Conservation (phyloP, 306 rosid species). For the Phaseolus lunatus region DNA sequence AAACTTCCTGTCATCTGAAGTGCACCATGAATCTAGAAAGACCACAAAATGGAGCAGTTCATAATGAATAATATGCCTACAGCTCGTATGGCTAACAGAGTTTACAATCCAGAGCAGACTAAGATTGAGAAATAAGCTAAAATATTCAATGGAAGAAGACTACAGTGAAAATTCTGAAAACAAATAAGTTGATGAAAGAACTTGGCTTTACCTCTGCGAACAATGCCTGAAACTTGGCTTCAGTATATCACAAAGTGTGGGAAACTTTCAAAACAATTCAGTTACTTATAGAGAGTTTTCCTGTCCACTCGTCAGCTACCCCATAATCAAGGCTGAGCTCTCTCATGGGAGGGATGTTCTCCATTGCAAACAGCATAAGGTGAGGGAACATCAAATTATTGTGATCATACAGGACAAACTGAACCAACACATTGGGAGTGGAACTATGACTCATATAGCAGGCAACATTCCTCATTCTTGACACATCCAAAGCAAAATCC, state of each 20-base stretch:
- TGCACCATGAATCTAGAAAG: slow-evolving; percentile 1
- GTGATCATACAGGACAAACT: slow-evolving; percentile 86
- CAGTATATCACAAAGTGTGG: slow-evolving; percentile 47
- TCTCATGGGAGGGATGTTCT: slow-evolving; percentile 97
- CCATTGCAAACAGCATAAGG: slow-evolving; percentile 94
- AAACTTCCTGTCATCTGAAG: slow-evolving; percentile 24
- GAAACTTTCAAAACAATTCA: slow-evolving; percentile 53
- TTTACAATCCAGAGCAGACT: slow-evolving; percentile 24
- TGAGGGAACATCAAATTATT: slow-evolving; percentile 90
- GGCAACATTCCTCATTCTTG: slow-evolving; percentile 95
- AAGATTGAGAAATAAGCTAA: slow-evolving; percentile 1
- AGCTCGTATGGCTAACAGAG: slow-evolving; percentile 15
- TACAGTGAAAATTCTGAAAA: not conserved
- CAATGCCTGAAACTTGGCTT: slow-evolving; percentile 50
- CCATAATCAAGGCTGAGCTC: slow-evolving; percentile 99
- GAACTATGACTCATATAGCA: slow-evolving; percentile 92
- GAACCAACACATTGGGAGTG: slow-evolving; percentile 86
- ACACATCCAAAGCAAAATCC: slow-evolving; percentile 93
- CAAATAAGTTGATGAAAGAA: slow-evolving; percentile 20
- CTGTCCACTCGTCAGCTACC: slow-evolving; percentile 76
- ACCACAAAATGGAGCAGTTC: slow-evolving; percentile 17
- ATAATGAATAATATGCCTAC: slow-evolving; percentile 13
- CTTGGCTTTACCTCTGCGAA: slow-evolving; percentile 55
- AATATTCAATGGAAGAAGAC: not conserved
- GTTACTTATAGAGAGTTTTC: slow-evolving; percentile 78